Conservation (phyloP, 257 asterid genomes). For the Solanum chilense region DNA sequence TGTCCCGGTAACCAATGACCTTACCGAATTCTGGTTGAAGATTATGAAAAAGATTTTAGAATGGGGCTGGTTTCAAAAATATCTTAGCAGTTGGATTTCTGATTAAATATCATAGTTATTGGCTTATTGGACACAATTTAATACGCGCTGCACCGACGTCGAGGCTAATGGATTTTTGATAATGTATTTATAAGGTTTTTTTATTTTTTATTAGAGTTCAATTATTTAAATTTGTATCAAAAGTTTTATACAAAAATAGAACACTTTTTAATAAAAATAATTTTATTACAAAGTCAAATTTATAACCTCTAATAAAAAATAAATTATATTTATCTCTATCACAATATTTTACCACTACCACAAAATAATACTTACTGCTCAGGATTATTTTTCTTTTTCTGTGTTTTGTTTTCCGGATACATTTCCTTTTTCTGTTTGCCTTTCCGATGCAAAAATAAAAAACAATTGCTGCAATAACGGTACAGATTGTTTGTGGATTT, state of each 20-base stretch:
- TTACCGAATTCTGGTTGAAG: background rate
- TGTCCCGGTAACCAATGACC: too few species aligned
- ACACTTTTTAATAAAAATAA: accelerated
- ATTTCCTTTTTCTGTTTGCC: background rate
- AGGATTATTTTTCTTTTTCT: background rate
- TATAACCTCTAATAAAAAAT: accelerated
- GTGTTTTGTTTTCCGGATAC: background rate
- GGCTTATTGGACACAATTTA: background rate
- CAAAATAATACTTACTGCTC: too few species aligned
- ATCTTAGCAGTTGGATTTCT: background rate
- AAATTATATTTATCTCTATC: too few species aligned
- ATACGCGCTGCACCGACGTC: background rate
- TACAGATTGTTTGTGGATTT: background rate
- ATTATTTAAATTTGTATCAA: accelerated
- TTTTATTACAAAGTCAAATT: accelerated
- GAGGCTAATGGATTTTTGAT: background rate
- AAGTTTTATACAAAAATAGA: too few species aligned
- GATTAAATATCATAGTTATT: background rate
- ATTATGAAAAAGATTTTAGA: background rate
- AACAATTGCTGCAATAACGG: background rate
- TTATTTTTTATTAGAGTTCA: accelerated
- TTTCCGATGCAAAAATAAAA: background rate
- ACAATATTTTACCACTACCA: accelerated
- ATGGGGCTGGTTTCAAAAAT: background rate
- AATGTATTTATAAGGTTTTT: too few species aligned